Conservation (phyloP, 768 basidiomycete genomes). For the Suillus hirtellus region DNA sequence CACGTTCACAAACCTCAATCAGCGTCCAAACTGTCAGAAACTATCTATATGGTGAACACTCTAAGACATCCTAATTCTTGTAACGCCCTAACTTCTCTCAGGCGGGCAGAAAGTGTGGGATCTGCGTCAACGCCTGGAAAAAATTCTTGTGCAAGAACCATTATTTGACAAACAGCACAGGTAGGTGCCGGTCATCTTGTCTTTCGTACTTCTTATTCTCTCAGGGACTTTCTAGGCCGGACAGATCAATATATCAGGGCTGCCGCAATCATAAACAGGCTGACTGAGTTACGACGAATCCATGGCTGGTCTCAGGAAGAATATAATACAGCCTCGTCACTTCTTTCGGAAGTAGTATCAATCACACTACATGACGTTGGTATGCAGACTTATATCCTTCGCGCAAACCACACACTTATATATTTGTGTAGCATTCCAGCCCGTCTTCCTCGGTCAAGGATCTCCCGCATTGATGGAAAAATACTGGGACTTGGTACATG, state of each 20-base stretch:
- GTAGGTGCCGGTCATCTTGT: constrained; percentile 31
- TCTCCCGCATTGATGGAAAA: constrained; percentile 52
- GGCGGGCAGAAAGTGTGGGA: constrained; percentile 54
- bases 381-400: constrained; percentile 13
- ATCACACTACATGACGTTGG: constrained; percentile 43
- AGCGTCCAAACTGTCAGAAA: constrained; percentile 44
- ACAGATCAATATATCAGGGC: constrained; percentile 58
- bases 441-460: constrained; percentile 64
- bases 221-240: constrained; percentile 58
- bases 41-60: constrained; percentile 50
- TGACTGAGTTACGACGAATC: constrained; percentile 57
- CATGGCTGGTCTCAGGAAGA: constrained; percentile 57
- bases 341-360: constrained; percentile 55
- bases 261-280: constrained; percentile 51
- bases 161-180: constrained; percentile 59
- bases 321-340: constrained; percentile 42
- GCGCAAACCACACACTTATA: constrained; percentile 26
- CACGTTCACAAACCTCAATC: constrained; percentile 46
- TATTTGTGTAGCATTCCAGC: constrained; percentile 51
- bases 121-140: constrained; percentile 44
- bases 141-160: constrained; percentile 52
- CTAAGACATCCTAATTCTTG: background rate
- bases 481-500: constrained; percentile 49
- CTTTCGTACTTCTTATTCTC: constrained; percentile 1
- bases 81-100: constrained; percentile 24